phyloP scores from a whole-genome alignment of 306 rosid species.

The Quercus glauca region DNA sequence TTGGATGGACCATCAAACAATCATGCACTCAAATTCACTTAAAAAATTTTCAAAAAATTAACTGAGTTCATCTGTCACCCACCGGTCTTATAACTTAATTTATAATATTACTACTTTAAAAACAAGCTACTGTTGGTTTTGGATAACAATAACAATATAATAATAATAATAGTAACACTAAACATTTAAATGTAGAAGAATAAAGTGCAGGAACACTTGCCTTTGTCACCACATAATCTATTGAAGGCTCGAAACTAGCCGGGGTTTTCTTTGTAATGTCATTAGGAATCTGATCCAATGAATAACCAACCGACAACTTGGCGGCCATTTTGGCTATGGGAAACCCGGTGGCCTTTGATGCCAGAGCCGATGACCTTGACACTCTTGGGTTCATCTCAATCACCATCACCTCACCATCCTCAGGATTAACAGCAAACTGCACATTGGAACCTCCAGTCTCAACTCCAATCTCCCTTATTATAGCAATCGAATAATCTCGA shows the following conservation, averaged over 20 bases:
- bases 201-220: slow-evolving; percentile 33
- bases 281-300: slow-evolving; percentile 88
- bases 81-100: neutral
- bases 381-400: slow-evolving; percentile 99
- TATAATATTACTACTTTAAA: neutral
- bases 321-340: slow-evolving; percentile 98
- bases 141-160: neutral
- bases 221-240: slow-evolving; percentile 97
- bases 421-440: slow-evolving; percentile 89
- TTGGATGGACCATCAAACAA: neutral
- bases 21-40: neutral
- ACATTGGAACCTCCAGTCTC: slow-evolving; percentile 91
- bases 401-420: slow-evolving; percentile 88
- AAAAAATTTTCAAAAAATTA: neutral
- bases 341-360: slow-evolving; percentile 94
- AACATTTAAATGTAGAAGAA: neutral
- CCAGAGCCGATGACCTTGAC: slow-evolving; percentile 88
- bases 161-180: neutral
- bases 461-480: slow-evolving; percentile 73
- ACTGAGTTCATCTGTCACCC: neutral
- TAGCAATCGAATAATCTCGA: slow-evolving; percentile 72
- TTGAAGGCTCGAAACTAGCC: slow-evolving; percentile 96
- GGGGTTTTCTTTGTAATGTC: slow-evolving; percentile 94
- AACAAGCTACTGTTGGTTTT: neutral
- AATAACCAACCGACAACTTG: slow-evolving; percentile 81